These are phyloP conservation scores for Talaromyces borbonicus DNA, from an alignment of 495 filamentous ascomycete species.

Conservation along the genomic window DNA sequence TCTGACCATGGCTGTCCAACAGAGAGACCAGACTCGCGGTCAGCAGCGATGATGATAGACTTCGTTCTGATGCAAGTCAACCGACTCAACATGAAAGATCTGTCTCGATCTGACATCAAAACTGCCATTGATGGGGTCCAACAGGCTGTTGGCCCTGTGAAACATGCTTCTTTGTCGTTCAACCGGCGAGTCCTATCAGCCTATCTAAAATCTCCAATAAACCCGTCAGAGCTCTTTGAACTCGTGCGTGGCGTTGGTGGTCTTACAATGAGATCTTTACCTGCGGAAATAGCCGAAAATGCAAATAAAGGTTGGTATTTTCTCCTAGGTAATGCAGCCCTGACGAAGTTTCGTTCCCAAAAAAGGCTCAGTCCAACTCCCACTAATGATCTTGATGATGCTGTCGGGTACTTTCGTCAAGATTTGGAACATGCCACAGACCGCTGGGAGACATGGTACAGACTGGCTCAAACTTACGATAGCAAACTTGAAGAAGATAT, in stretches of 20 bases:
- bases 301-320: conserved; percentile 90
- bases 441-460: conserved; percentile 94
- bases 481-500: conserved; percentile 84
- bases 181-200: conserved; percentile 67
- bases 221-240: conserved; percentile 70
- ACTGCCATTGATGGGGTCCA: conserved; percentile 86
- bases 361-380: conserved; percentile 68
- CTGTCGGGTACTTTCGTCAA: conserved; percentile 67
- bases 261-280: conserved; percentile 41
- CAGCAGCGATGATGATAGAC: conserved; percentile 69
- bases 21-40: conserved; percentile 65
- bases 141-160: conserved; percentile 52
- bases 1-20: conserved; percentile 66
- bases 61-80: conserved; percentile 71
- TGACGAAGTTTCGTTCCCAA: conserved; percentile 80
- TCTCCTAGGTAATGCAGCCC: conserved; percentile 73
- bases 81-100: conserved; percentile 79
- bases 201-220: conserved; percentile 70
- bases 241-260: conserved; percentile 66
- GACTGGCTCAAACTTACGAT: conserved; percentile 86
- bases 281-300: conserved; percentile 43
- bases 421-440: conserved; percentile 79
- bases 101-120: conserved; percentile 83
- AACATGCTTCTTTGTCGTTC: conserved; percentile 57
- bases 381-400: conserved; percentile 79